phyloP scores from a whole-genome alignment of 2,329 filamentous ascomycete species.

The Cladosporium oxysporum region DNA sequence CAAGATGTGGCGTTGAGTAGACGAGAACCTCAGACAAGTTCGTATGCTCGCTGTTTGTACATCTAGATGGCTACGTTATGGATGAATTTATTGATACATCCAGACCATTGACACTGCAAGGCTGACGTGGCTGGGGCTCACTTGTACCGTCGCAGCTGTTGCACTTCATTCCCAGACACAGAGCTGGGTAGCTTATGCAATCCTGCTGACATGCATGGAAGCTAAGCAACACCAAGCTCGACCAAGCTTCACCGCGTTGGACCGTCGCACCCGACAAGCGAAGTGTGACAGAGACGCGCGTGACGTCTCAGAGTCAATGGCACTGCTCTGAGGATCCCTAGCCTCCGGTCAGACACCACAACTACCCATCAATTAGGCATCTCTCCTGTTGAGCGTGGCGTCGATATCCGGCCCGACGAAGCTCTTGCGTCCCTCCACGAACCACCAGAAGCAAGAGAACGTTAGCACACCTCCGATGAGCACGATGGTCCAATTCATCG shows the following conservation, averaged over 20 bases:
- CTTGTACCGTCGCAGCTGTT: background rate
- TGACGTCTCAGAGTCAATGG: background rate
- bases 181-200: background rate
- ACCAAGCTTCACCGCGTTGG: background rate
- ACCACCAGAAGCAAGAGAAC: conserved; percentile 20
- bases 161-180: background rate
- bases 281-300: background rate
- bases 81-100: background rate
- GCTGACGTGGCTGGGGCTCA: background rate
- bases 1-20: background rate
- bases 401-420: conserved; percentile 19
- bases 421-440: conserved; percentile 16
- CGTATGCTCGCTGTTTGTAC: background rate
- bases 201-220: background rate
- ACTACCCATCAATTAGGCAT: background rate
- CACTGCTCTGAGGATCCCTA: too few relatives aligned
- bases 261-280: background rate
- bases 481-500: conserved; percentile 27
- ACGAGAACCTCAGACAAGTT: background rate
- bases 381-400: background rate
- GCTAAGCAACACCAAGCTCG: background rate
- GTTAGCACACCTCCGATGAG: conserved; percentile 14
- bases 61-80: background rate
- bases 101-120: accelerated
- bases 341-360: too few relatives aligned